Percentiles rank a stretch among this genome's conserved stretches.
These are phyloP conservation scores for Phytophthora crassamura DNA, from an alignment of 352 stramenopile species.

Conservation along the genomic window DNA sequence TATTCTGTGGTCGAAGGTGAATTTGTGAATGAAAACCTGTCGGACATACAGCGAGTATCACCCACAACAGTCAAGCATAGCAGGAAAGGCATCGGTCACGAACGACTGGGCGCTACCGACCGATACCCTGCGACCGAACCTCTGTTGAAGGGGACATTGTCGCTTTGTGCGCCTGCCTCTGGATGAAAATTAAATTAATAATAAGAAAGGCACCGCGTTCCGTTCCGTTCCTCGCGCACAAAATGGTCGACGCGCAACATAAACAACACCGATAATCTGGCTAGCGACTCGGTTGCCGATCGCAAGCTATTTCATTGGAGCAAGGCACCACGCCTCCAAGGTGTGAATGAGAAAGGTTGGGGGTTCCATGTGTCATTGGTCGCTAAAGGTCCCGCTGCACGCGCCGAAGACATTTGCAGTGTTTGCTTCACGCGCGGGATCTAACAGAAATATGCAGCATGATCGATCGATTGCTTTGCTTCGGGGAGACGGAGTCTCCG, in stretches of 20 bases:
- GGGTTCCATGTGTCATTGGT: not conserved
- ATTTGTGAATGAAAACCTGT: constrained; percentile 15
- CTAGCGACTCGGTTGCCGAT: not conserved
- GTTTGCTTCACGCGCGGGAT: no score
- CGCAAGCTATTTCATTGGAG: constrained; percentile 10
- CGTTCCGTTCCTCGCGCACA: no score
- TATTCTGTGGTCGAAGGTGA: constrained; percentile 5
- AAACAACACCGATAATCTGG: not conserved
- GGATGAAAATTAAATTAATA: constrained; percentile 10
- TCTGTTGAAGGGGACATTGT: no score
- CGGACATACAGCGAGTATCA: not conserved
- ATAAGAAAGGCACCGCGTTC: constrained; percentile 5
- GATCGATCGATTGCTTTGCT: not conserved
- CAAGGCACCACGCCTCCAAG: constrained; percentile 6
- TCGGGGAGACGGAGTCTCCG: not conserved
- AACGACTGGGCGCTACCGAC: not conserved
- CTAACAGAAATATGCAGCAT: not conserved
- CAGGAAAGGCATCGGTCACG: constrained; percentile 3
- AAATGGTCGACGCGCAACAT: constrained; percentile 10
- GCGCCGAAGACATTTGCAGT: constrained; percentile 16
- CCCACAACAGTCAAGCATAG: not conserved
- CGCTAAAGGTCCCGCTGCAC: not conserved
- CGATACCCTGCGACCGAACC: no score
- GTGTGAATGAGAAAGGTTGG: no score
- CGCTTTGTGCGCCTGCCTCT: no score